These are phyloP conservation scores for Vigna mungo DNA, from an alignment of 306 rosid species.

Conservation along the genomic window DNA sequence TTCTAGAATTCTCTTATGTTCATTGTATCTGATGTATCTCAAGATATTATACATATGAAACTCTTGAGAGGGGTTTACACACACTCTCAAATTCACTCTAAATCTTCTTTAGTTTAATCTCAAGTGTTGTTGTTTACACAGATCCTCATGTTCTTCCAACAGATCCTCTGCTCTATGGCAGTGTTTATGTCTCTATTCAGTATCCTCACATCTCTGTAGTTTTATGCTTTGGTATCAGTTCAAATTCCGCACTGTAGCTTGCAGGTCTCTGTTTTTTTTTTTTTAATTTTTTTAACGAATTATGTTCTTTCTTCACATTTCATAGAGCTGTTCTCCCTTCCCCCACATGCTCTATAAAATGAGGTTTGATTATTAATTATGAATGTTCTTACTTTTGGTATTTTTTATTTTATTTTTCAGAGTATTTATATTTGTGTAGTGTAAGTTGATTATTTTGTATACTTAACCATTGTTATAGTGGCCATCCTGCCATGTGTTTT, in stretches of 20 bases:
- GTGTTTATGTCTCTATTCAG: conserved; percentile 4
- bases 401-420: background rate
- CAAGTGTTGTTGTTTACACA: background rate
- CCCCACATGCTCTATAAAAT: background rate
- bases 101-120: no score
- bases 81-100: no score
- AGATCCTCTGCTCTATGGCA: background rate
- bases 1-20: no score
- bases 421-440: background rate
- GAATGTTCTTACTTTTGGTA: background rate
- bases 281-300: background rate
- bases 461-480: background rate
- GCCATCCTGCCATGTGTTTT: background rate
- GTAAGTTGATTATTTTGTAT: background rate
- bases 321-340: background rate
- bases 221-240: background rate
- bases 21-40: no score
- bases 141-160: background rate
- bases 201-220: background rate
- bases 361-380: background rate
- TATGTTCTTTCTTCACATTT: background rate
- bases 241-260: background rate
- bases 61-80: no score
- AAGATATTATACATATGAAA: no score
- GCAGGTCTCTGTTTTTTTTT: background rate